Base-by-base conservation (phyloP, 2,329 filamentous ascomycete species). In the Xylaria sp. region DNA sequence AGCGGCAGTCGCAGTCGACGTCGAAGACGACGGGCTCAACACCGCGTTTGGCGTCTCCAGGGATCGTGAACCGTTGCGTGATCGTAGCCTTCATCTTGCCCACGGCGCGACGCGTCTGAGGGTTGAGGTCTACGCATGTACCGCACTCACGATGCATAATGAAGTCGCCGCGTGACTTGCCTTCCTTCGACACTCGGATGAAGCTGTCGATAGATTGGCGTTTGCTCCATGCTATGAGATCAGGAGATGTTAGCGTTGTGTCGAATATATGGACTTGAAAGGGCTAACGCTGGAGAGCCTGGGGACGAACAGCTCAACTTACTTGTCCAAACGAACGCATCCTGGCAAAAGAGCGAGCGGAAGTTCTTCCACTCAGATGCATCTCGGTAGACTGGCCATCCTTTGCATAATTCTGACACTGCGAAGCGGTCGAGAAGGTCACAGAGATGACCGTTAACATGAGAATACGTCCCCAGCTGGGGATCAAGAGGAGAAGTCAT, bases 61-160 rank as follows among this genome's bases (percentile, higher is more conserved):
- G 65, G 31, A 75, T 73, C 20, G 59, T 72, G 77, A 86, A 85
- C 46, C 85, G 83, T 74, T 86, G 84, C 3, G 84, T 86, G 77
- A 86, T 86, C 63, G 84, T 86, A 9, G 84, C 83, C 79, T 86
- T 86, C 84, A 86, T 86, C 79, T 86, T 86, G 71, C 83, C 83
- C 28, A 86, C 78, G 62, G 83, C 85, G 31, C 84, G 83, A 60
- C 72, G 71, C n/a, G 72, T 78, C 15, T 72, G 67, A 9, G 75
- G 76, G 74, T 79, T 81, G 48, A 85, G 78, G 71, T 86, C 83
- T 51, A 84, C 82, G 10, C 82, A 74, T 0, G 83, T 85, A 49
- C 84, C 84, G 75, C 83, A 85, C 72, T 85, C 83, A 67, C 86
- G 85, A 75, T 88, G 86, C 84, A 86, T 86, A 78, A 88, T 88